A percentile compares a stretch with the other conserved stretches of the same genome.
These are phyloP conservation scores for Aspergillus leporis DNA, from an alignment of 495 filamentous ascomycete genomes.

Conservation along the genomic window DNA sequence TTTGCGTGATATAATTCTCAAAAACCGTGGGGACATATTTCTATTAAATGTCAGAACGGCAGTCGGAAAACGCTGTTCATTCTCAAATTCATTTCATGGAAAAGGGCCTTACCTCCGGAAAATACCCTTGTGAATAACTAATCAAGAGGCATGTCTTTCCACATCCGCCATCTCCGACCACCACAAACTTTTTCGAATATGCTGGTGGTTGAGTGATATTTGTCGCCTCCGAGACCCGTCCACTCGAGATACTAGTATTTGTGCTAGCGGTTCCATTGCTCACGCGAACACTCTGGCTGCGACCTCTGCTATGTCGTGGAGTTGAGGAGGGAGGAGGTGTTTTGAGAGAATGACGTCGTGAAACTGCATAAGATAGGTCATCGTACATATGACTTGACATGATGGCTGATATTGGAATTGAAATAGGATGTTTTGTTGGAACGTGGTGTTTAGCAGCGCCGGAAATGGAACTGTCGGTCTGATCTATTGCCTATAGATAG, in stretches of 20 bases:
- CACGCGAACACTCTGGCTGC: constrained; percentile 60
- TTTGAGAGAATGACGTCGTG: constrained; percentile 50
- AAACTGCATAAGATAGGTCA: constrained; percentile 50
- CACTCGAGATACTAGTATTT: constrained; percentile 64
- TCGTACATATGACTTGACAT: constrained; percentile 52
- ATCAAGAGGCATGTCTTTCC: constrained; percentile 98
- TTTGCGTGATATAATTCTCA: constrained; percentile 99
- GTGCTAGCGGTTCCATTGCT: constrained; percentile 86
- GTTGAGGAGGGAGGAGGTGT: constrained; percentile 48
- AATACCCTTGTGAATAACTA: constrained; percentile 96
- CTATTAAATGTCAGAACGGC: constrained; percentile 43
- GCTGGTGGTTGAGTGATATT: constrained; percentile 84
- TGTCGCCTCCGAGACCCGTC: constrained; percentile 71
- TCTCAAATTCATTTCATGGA: neutral
- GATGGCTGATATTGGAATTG: constrained; percentile 19
- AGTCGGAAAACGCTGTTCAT: neutral
- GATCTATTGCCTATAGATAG: constrained; percentile 17
- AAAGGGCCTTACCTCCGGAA: constrained; percentile 76
- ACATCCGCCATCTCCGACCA: constrained; percentile 96
- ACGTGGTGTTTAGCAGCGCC: constrained; percentile 20
- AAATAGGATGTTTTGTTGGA: constrained; percentile 13
- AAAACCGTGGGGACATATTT: constrained; percentile 99
- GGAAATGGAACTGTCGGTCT: constrained; percentile 18
- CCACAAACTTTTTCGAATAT: constrained; percentile 98
- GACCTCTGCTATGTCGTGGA: constrained; percentile 51